Conservation (phyloP, 2,329 filamentous ascomycete species). For the Cercospora berteroae region DNA sequence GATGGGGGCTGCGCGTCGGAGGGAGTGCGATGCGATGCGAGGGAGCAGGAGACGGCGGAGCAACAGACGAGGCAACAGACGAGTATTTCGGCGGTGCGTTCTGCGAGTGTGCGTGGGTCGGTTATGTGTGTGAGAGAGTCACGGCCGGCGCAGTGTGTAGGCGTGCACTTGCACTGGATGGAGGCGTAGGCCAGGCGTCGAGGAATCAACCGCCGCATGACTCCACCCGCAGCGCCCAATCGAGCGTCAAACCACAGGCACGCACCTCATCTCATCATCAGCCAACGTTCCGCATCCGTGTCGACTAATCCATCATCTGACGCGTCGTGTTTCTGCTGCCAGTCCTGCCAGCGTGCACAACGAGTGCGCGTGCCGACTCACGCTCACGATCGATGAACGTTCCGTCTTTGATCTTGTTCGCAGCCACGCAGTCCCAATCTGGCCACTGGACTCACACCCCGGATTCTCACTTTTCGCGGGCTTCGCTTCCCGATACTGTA, state of each 20-base stretch:
- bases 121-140: not conserved
- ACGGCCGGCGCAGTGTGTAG: not conserved
- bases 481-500: not conserved
- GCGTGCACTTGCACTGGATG: not conserved
- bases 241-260: not conserved
- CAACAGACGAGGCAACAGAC: not conserved
- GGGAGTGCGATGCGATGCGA: not conserved
- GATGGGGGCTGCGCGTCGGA: slow-evolving; percentile 4
- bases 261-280: not conserved
- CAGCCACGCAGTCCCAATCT: not conserved
- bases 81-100: not conserved
- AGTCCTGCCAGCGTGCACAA: not conserved
- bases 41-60: not conserved
- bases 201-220: not conserved
- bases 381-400: not conserved
- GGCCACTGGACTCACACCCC: not conserved
- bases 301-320: not conserved
- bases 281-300: not conserved
- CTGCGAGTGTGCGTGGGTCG: not conserved
- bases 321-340: slow-evolving; percentile 4
- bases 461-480: not conserved
- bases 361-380: not conserved
- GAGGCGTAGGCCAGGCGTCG: not conserved
- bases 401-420: not conserved
- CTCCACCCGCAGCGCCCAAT: not conserved